Evolutionary conservation across 2,329 filamentous ascomycete species (phyloP), one percentile per base, ranked within the genome.

Genomic region (Apiospora pterosperma): DNA sequence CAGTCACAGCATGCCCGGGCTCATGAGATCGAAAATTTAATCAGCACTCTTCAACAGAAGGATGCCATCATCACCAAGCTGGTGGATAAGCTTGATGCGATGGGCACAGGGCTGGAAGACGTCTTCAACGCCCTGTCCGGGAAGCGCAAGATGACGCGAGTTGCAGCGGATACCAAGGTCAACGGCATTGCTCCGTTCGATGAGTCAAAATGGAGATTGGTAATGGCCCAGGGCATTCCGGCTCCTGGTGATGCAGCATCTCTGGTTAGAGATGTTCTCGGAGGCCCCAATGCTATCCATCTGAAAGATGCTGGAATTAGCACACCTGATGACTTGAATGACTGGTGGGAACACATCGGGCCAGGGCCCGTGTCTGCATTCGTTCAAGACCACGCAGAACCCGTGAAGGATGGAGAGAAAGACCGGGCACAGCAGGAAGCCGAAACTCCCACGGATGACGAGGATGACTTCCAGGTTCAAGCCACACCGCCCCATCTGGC

Each of bases 401-500:
- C 70, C 1, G 28, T 11, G 12, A 8, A 55, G 28, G 48, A 31
- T 16, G 48, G 11, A 34, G 48, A 55, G 28, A 55, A n/a, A 6
- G 16, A 31, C 1, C 25, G 21, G 16, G 12, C 19, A 34, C 25
- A 34, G 3, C 48, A 55, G 16, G n/a, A 31, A 34, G 25, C 28
- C 16, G 48, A 19, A 5, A 55, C 48, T 21, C 28, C 48, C 48
- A 55, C 28, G 23, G 76, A 76, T 4, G 79, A 82, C 12, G 81
- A 81, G n/a, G 80, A 80, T 55, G 83, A 84, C 63, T 86, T 85
- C 59, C 80, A 86, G 67, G 75, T 85, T 8, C 84, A 85, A 65
- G 74, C 77, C 23, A 84, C 82, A 1, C 83, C 83, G 3, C 78
- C 80, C 16, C 75, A 75, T 48, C 72, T 81, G 36, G 69, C 75